These are phyloP conservation scores for Yamadazyma dushanensis DNA, from an alignment of 1,139 yeast species.

Conservation along the genomic window DNA sequence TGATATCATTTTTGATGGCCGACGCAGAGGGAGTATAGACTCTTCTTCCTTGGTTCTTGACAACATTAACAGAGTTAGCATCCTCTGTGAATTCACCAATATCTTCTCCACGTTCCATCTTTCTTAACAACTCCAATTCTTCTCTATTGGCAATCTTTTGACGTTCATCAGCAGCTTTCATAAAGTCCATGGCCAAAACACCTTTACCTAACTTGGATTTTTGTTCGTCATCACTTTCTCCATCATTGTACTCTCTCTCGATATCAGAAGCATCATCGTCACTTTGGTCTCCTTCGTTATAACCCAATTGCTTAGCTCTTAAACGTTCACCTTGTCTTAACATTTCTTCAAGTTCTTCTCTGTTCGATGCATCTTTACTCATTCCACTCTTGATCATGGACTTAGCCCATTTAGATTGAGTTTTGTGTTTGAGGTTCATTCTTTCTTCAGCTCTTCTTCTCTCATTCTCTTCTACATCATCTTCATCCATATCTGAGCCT, in stretches of 20 bases:
- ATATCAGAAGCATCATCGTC: constrained; percentile 52
- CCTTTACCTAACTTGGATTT: constrained; percentile 71
- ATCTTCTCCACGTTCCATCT: constrained; percentile 42
- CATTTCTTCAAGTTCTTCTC: constrained; percentile 94
- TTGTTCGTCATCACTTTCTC: constrained; percentile 31
- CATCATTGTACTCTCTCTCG: constrained; percentile 46
- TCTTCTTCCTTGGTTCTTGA: constrained; percentile 76
- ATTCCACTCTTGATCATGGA: constrained; percentile 88
- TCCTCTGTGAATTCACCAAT: constrained; percentile 33
- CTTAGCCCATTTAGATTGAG: constrained; percentile 88
- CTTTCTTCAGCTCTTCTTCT: constrained; percentile 82
- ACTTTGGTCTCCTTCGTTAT: constrained; percentile 53
- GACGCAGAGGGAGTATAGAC: constrained; percentile 73
- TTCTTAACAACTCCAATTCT: constrained; percentile 52
- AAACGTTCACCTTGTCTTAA: constrained; percentile 80
- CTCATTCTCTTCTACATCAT: constrained; percentile 65
- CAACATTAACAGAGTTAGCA: constrained; percentile 43
- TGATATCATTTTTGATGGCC: constrained; percentile 41
- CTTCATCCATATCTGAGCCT: constrained; percentile 45
- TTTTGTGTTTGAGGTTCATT: constrained; percentile 88
- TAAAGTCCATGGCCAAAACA: constrained; percentile 88
- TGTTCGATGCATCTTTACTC: constrained; percentile 78
- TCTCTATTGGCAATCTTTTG: constrained; percentile 55
- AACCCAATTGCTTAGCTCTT: constrained; percentile 72
- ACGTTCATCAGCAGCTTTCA: constrained; percentile 81